These are phyloP conservation scores for Spathaspora sp. DNA, from an alignment of 805 yeast genomes.

Conservation along the genomic window DNA sequence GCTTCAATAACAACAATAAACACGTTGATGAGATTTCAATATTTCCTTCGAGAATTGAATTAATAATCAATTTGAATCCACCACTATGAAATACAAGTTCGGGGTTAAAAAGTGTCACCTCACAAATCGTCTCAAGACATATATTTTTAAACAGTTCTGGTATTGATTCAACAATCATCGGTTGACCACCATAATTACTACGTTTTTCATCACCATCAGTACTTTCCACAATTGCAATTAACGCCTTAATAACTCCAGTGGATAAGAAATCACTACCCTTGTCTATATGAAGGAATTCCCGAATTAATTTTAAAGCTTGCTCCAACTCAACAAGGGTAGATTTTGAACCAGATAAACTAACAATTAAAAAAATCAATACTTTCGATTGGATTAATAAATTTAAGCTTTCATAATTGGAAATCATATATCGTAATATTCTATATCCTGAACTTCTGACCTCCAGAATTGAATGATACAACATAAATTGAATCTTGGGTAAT, in stretches of 20 bases:
- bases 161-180: constrained; percentile 7
- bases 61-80: constrained; percentile 48
- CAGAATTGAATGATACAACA: constrained; percentile 54
- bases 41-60: constrained; percentile 36
- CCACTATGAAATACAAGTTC: constrained; percentile 47
- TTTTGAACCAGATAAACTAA: constrained; percentile 59
- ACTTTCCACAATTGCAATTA: constrained; percentile 61
- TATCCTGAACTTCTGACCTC: constrained; percentile 75
- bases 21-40: constrained; percentile 15
- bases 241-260: constrained; percentile 61
- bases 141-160: constrained; percentile 39
- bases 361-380: constrained; percentile 59
- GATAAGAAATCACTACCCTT: constrained; percentile 51
- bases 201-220: constrained; percentile 7
- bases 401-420: constrained; percentile 53
- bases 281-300: constrained; percentile 54
- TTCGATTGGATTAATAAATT: constrained; percentile 49
- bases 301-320: constrained; percentile 69
- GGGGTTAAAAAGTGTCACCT: constrained; percentile 34
- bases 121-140: constrained; percentile 41
- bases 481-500: constrained; percentile 53
- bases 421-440: constrained; percentile 64
- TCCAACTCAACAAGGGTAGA: constrained; percentile 59
- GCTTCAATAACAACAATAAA: constrained; percentile 38
- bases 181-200: background rate